Conservation (phyloP, 306 rosid species). For the Quercus berberidifolia region DNA sequence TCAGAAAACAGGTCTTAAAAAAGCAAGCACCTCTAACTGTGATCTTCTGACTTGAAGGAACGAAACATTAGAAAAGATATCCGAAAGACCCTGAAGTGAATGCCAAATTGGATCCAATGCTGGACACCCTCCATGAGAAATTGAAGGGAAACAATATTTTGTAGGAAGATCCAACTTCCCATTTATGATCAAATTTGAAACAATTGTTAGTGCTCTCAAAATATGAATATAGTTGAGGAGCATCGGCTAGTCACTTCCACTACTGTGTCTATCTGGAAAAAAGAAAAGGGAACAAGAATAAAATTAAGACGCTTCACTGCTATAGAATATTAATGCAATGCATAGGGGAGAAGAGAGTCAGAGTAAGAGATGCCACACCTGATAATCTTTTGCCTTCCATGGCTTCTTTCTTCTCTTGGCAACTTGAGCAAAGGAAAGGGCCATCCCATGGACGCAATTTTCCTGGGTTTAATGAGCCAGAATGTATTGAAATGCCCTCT, state of each 20-base stretch:
- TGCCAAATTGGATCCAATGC: slow-evolving; percentile 38
- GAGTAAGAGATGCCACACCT: slow-evolving; percentile 30
- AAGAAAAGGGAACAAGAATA: slow-evolving; percentile 24
- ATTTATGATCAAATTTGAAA: slow-evolving; percentile 35
- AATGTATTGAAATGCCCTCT: slow-evolving; percentile 86
- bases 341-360: slow-evolving; percentile 9
- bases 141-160: slow-evolving; percentile 46
- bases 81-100: slow-evolving; percentile 39
- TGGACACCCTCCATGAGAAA: slow-evolving; percentile 38
- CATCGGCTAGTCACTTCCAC: slow-evolving; percentile 78
- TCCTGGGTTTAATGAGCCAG: slow-evolving; percentile 49
- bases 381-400: slow-evolving; percentile 90
- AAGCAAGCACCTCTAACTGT: slow-evolving; percentile 21
- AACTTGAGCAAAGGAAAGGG: slow-evolving; percentile 91
- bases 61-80: slow-evolving; percentile 18
- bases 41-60: slow-evolving; percentile 32
- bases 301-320: neutral
- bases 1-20: slow-evolving; percentile 27
- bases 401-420: slow-evolving; percentile 98
- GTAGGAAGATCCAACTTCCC: slow-evolving; percentile 38
- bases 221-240: slow-evolving; percentile 42
- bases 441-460: slow-evolving; percentile 98
- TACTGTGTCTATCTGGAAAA: slow-evolving; percentile 73
- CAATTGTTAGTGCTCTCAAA: slow-evolving; percentile 50
- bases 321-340: neutral